Percentiles rank a stretch among this genome's conserved stretches.
These are phyloP conservation scores for Asterionellopsis glacialis DNA, from an alignment of 108 stramenopile species.

Conservation along the genomic window DNA sequence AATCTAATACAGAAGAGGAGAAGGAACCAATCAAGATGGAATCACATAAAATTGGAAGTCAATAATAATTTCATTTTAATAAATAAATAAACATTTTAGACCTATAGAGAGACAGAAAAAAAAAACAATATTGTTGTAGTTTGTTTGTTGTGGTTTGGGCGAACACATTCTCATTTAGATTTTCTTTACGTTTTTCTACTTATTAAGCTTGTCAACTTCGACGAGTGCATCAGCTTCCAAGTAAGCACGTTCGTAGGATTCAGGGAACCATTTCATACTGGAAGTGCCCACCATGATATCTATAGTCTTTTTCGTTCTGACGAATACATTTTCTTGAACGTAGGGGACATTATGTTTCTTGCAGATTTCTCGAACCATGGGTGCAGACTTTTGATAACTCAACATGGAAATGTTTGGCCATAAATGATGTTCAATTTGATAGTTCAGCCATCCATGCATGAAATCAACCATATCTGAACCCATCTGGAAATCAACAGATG, in stretches of 20 bases:
- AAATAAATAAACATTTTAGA: background rate
- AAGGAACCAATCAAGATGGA: background rate
- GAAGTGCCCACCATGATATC: slow-evolving; percentile 83
- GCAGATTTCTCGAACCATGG: slow-evolving; percentile 71
- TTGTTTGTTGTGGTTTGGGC: background rate
- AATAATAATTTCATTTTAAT: background rate
- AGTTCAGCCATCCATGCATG: slow-evolving; percentile 86
- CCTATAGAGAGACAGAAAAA: background rate
- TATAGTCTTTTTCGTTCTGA: slow-evolving; percentile 72
- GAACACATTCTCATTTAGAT: background rate
- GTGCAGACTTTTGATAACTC: slow-evolving; percentile 77
- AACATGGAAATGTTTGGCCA: slow-evolving; percentile 87
- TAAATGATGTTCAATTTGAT: slow-evolving; percentile 92
- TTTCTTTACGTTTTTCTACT: too few species aligned
- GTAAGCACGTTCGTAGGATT: slow-evolving; percentile 55
- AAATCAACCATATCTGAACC: slow-evolving; percentile 82
- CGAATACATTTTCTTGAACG: slow-evolving; percentile 77
- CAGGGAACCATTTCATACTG: slow-evolving; percentile 83
- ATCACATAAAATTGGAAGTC: background rate
- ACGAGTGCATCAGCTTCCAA: slow-evolving; percentile 43
- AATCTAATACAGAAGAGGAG: background rate
- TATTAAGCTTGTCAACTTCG: slow-evolving; percentile 15
- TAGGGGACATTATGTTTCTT: slow-evolving; percentile 86
- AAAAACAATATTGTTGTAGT: background rate
- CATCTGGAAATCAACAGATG: slow-evolving; percentile 69